Evolutionary conservation across 2,329 filamentous ascomycete species (phyloP).

Genomic region (Plectosphaerella cucumerina): DNA sequence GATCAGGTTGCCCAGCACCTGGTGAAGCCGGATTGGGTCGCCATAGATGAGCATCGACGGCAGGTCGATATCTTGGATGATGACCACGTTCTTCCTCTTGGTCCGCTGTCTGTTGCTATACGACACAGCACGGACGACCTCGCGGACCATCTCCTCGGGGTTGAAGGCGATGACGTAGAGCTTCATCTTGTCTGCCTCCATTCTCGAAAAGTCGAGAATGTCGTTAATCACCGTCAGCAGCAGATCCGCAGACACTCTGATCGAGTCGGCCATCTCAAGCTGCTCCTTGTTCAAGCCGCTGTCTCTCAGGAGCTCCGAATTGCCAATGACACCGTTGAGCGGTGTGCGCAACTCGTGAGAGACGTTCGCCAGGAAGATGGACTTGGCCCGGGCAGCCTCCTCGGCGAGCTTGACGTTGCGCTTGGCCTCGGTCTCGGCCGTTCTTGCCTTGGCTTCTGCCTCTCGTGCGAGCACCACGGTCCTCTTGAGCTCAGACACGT

Average conservation of each 20-base stretch:
- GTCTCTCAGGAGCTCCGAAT: conserved; percentile 77
- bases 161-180: conserved; percentile 69
- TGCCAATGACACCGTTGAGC: conserved; percentile 84
- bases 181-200: conserved; percentile 84
- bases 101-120: conserved; percentile 63
- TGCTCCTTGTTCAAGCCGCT: conserved; percentile 72
- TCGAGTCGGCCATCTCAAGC: conserved; percentile 81
- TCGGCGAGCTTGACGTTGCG: conserved; percentile 78
- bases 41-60: conserved; percentile 70
- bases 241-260: conserved; percentile 80
- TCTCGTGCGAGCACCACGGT: conserved; percentile 68
- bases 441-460: conserved; percentile 72
- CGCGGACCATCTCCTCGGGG: conserved; percentile 61
- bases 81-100: conserved; percentile 58
- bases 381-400: conserved; percentile 78
- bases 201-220: conserved; percentile 92
- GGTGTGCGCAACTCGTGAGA: conserved; percentile 79
- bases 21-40: conserved; percentile 62
- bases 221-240: conserved; percentile 93
- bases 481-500: conserved; percentile 73
- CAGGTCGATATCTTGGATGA: conserved; percentile 66
- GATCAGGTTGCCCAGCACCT: conserved; percentile 76
- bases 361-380: conserved; percentile 75
- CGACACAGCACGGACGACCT: conserved; percentile 61
- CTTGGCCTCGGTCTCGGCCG: conserved; percentile 71